phyloP scores from a whole-genome alignment of 139 green algal species.

The Volvox africanus region DNA sequence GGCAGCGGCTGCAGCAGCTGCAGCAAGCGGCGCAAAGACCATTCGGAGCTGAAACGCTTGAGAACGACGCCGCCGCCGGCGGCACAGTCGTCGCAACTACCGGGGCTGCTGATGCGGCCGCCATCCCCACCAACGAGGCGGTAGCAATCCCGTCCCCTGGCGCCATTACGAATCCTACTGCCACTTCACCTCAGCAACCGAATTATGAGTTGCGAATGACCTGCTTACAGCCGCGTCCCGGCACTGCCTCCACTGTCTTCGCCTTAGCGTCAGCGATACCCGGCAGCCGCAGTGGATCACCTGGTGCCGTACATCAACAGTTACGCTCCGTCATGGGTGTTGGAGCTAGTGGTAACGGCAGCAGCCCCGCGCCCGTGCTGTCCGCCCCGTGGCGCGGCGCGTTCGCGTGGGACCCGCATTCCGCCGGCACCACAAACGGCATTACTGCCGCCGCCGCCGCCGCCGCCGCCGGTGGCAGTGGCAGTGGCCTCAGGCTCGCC shows the following conservation, averaged over 20 bases:
- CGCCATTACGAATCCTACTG: not conserved
- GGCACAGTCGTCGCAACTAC: not conserved
- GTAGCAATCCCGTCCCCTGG: not conserved
- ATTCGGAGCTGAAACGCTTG: not conserved
- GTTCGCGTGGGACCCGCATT: conserved; percentile 9
- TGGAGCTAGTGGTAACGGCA: not conserved
- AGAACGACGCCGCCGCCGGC: not conserved
- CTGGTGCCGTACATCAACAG: conserved; percentile 24
- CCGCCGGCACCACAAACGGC: not conserved
- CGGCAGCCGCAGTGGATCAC: not conserved
- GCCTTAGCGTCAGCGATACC: conserved; percentile 20
- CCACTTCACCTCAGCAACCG: not conserved
- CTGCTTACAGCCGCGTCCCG: conserved; percentile 7
- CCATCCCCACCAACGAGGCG: not conserved
- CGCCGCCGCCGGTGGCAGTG: not conserved
- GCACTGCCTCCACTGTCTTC: not conserved
- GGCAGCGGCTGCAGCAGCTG: conserved; percentile 10
- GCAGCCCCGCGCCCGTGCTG: not conserved
- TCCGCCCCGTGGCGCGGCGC: conserved; percentile 7
- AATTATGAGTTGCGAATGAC: not conserved
- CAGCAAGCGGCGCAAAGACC: conserved; percentile 10
- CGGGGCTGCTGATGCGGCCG: not conserved
- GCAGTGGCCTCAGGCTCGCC: not conserved
- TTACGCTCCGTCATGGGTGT: not conserved
- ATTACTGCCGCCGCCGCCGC: not conserved